These are phyloP conservation scores for Diaporthe humulicola DNA, from an alignment of 2,329 filamentous ascomycete genomes.

Conservation along the genomic window DNA sequence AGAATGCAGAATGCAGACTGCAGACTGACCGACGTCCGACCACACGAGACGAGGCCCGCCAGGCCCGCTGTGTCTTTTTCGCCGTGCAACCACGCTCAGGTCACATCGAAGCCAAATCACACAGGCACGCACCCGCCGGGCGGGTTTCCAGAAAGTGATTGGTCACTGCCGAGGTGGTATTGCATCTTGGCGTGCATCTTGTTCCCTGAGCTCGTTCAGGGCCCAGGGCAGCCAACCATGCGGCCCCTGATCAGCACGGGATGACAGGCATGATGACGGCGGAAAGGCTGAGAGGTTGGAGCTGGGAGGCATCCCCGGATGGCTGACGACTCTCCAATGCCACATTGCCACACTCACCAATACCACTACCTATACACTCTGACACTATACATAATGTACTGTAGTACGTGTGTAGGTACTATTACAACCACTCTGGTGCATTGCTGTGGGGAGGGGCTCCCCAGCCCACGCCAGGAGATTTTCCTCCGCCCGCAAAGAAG, in stretches of 20 bases:
- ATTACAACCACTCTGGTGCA: too few species aligned
- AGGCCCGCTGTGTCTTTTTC: background rate
- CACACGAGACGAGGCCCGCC: conserved; percentile 10
- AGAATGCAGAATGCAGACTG: background rate
- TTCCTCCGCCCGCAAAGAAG: background rate
- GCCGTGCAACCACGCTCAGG: background rate
- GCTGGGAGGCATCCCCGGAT: conserved; percentile 1
- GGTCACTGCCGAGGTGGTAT: conserved; percentile 12
- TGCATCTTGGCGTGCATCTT: conserved; percentile 10
- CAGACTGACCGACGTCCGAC: conserved; percentile 17
- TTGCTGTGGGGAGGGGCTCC: background rate
- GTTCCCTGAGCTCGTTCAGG: conserved; percentile 17
- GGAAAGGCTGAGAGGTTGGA: background rate
- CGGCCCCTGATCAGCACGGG: conserved; percentile 33
- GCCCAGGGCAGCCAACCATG: conserved; percentile 30
- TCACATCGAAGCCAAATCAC: background rate
- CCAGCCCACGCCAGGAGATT: background rate
- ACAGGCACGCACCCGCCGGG: background rate
- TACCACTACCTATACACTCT: background rate
- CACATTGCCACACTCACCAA: background rate
- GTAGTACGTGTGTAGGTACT: too few species aligned
- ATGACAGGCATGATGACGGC: conserved; percentile 32
- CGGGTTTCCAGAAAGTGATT: conserved; percentile 12
- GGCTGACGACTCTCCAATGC: conserved; percentile 22
- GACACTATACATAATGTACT: too few species aligned